These are phyloP conservation scores for Thalassia testudinum DNA, from an alignment of 116 monocot species.

Conservation along the genomic window DNA sequence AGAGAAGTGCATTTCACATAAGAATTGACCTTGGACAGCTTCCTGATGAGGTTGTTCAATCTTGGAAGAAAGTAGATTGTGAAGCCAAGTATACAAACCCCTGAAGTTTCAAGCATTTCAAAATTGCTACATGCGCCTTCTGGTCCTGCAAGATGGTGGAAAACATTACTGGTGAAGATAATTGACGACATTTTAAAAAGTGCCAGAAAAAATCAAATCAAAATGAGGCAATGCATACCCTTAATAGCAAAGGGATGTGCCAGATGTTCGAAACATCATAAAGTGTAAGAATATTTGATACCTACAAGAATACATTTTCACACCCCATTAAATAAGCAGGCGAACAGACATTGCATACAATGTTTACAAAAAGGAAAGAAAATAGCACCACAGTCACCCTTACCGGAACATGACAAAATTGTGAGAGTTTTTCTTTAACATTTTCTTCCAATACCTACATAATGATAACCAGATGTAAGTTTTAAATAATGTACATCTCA, in stretches of 20 bases:
- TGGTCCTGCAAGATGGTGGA: conserved; percentile 45
- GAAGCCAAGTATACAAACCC: conserved; percentile 19
- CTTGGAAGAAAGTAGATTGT: no score
- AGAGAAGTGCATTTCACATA: neutral
- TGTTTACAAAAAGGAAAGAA: neutral
- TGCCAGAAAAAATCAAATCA: neutral
- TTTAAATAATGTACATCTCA: neutral
- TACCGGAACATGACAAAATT: conserved; percentile 96
- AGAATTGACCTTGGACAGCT: no score
- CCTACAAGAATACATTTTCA: conserved; percentile 23
- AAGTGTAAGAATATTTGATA: conserved; percentile 56
- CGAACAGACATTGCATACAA: conserved; percentile 3
- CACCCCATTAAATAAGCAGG: no score
- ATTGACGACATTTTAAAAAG: neutral
- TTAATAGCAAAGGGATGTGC: conserved; percentile 89
- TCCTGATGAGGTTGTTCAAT: no score
- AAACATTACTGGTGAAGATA: neutral
- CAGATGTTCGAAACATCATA: conserved; percentile 96
- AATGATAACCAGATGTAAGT: neutral
- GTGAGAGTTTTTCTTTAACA: conserved; percentile 85
- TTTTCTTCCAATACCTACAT: conserved; percentile 52
- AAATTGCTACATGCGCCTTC: conserved; percentile 76
- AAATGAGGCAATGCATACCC: conserved; percentile 22
- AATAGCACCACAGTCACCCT: neutral
- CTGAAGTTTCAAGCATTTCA: conserved; percentile 61